Percentiles rank a stretch among this genome's conserved stretches.
Conservation (phyloP, 805 yeast genomes). For the Scheffersomyces stipitis region DNA sequence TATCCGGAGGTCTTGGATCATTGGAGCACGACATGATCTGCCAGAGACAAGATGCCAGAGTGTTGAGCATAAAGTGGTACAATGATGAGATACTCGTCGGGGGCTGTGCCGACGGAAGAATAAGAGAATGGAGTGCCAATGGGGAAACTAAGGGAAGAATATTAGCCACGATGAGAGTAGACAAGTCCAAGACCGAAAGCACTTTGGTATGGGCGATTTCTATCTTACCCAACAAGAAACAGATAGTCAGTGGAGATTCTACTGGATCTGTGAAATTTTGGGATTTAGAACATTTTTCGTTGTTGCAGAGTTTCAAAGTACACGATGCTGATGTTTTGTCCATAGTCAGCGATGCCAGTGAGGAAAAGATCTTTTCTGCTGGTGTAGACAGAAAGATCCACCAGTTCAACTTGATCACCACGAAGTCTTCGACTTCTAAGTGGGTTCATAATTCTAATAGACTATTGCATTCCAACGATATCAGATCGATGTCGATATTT, state of each 20-base stretch:
- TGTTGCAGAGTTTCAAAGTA: conserved; percentile 74
- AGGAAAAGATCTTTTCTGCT: conserved; percentile 73
- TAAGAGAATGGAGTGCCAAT: conserved; percentile 72
- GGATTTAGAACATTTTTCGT: conserved; percentile 77
- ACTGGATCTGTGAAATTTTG: conserved; percentile 93
- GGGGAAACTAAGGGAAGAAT: conserved; percentile 60
- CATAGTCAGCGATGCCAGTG: conserved; percentile 57
- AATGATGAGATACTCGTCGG: conserved; percentile 68
- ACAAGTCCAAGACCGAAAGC: conserved; percentile 79
- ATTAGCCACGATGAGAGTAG: conserved; percentile 87
- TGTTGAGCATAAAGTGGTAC: conserved; percentile 77
- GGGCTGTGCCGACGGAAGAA: conserved; percentile 93
- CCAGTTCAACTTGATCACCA: conserved; percentile 55
- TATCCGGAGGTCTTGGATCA: conserved; percentile 83
- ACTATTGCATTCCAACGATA: conserved; percentile 82
- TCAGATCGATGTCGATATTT: conserved; percentile 70
- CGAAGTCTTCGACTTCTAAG: conserved; percentile 33
- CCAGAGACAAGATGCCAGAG: conserved; percentile 81
- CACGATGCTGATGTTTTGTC: conserved; percentile 93
- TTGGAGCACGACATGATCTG: conserved; percentile 74
- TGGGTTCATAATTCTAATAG: conserved; percentile 82
- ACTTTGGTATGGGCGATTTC: conserved; percentile 89
- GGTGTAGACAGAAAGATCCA: conserved; percentile 93
- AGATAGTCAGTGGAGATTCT: conserved; percentile 93
- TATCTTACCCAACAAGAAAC: conserved; percentile 60